These are phyloP conservation scores for Globisporangium takayamanum DNA, from an alignment of 352 stramenopile species.

Conservation along the genomic window DNA sequence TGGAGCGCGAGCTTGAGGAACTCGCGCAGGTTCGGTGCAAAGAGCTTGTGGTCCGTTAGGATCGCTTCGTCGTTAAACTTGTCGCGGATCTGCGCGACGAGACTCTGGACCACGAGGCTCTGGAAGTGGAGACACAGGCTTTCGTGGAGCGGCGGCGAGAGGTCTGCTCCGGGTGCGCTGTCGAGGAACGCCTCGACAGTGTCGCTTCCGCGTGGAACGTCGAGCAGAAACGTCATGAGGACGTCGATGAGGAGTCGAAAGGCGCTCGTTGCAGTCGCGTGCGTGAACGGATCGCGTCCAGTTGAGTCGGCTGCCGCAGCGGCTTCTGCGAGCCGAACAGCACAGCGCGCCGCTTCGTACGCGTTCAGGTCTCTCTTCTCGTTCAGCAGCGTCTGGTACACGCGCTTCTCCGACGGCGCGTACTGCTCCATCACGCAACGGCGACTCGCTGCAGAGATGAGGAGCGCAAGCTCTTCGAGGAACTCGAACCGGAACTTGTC, in stretches of 20 bases:
- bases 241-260: slow-evolving; percentile 43
- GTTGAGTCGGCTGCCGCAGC: slow-evolving; percentile 24
- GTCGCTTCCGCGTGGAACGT: slow-evolving; percentile 38
- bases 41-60: slow-evolving; percentile 42
- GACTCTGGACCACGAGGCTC: slow-evolving; percentile 37
- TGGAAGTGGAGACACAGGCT: slow-evolving; percentile 50
- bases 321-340: slow-evolving; percentile 35
- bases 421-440: slow-evolving; percentile 34
- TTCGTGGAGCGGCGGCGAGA: slow-evolving; percentile 37
- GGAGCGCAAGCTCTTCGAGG: slow-evolving; percentile 43
- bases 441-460: slow-evolving; percentile 44
- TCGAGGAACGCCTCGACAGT: slow-evolving; percentile 48
- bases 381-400: slow-evolving; percentile 33
- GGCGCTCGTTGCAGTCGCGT: slow-evolving; percentile 30
- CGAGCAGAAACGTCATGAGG: slow-evolving; percentile 45
- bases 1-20: slow-evolving; percentile 47
- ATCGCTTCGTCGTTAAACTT: slow-evolving; percentile 38
- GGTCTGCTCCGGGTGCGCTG: slow-evolving; percentile 20
- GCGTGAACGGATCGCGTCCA: slow-evolving; percentile 49
- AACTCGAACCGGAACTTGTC: slow-evolving; percentile 54
- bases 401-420: slow-evolving; percentile 21
- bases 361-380: slow-evolving; percentile 34
- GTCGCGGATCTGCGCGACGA: slow-evolving; percentile 45
- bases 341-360: slow-evolving; percentile 30
- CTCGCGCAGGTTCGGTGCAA: slow-evolving; percentile 47